Base-by-base conservation (phyloP, 1,284 basidiomycete genomes). In the Phlebopus sp. region DNA sequence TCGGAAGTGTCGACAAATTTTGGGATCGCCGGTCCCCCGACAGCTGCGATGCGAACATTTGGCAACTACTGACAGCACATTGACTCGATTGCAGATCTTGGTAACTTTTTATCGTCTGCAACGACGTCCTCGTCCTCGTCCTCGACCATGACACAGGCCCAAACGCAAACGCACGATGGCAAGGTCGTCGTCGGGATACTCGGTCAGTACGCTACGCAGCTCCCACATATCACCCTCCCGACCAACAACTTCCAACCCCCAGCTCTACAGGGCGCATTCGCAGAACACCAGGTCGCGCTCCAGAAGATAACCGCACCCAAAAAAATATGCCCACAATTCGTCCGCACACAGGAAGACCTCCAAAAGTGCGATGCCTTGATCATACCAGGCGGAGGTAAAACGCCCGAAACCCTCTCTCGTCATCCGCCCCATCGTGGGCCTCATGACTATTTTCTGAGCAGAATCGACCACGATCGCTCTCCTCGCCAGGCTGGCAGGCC, bases 401-500 rank as follows among this genome's bases (percentile, higher is more conserved):
- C 9, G n/a, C n/a, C n/a, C n/a, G n/a, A n/a, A n/a, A n/a, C n/a
- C n/a, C n/a, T n/a, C n/a, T n/a, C n/a, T n/a, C n/a, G n/a, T n/a
- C n/a, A n/a, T n/a, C n/a, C n/a, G n/a, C n/a, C n/a, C n/a, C n/a
- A n/a, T n/a, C n/a, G n/a, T n/a, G n/a, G n/a, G n/a, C n/a, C n/a
- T n/a, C n/a, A n/a, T 23, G 6, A 23, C 21, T 6, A 41, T 53
- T 52, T 41, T 3, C 15, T 39, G 34, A 18, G 15, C 56, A 82
- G 93, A 98, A 71, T 95, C 92, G 1, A 98, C 96, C 2, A 93
- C 94, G 1, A 98, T 98, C 54, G 88, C 90, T 1, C 74, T 97
- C 23, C 78, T 97, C 2, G 88, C 91, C 2, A 79, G 82, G 36
- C 77, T 91, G 1, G 81, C 86, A 1, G 90, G 90, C 0, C 76